Base-by-base conservation (phyloP, 441 rosid species). In the Brassica hybrid region DNA sequence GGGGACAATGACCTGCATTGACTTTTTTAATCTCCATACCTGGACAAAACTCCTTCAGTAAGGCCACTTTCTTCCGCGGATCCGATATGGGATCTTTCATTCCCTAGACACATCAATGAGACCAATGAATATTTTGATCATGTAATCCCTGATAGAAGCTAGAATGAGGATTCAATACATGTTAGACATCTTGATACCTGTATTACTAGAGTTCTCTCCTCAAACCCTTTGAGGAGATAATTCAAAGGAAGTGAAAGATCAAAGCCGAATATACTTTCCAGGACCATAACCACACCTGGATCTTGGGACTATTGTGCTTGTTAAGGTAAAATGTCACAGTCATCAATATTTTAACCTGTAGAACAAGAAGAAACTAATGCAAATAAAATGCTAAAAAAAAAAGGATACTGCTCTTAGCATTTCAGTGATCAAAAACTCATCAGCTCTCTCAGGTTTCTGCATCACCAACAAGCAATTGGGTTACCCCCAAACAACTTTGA, bases 401-500 rank as follows among this genome's bases (percentile, higher is more conserved):
- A n/a, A n/a, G 94, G 98, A 94, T 91, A 94, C 99, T 68, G 97
- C 95, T 83, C 99, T 87, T 45, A 88, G 84, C 99, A 94, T 93
- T 88, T 94, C 94, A 65, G 72, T 48, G 43, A 85, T 76, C 69
- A 94, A 97, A 88, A 90, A 85, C 63, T 85, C 87, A 78, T 94
- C 96, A 80, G 87, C 99, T 83, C 97, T 86, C 66, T 87, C 87
- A 0, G 89, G 59, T 71, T 82, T 89, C 97, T 94, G 90, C 80
- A 80, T 75, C 71, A 72, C 57, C 67, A 70, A 72, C 69, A 38
- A 38, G 75, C 61, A 65, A 14, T 11, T 57, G 38, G 3, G 30
- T 56, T 4, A 48, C 32, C 36, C 19, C 14, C 10, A 23, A 63
- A 71, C 54, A 80, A 56, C 70, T 54, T 9, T 56, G 71, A 54